Evolutionary conservation across 1,139 yeast species (phyloP), one percentile per base, ranked within the genome.

Genomic region (Zygosaccharomyces sapae): DNA sequence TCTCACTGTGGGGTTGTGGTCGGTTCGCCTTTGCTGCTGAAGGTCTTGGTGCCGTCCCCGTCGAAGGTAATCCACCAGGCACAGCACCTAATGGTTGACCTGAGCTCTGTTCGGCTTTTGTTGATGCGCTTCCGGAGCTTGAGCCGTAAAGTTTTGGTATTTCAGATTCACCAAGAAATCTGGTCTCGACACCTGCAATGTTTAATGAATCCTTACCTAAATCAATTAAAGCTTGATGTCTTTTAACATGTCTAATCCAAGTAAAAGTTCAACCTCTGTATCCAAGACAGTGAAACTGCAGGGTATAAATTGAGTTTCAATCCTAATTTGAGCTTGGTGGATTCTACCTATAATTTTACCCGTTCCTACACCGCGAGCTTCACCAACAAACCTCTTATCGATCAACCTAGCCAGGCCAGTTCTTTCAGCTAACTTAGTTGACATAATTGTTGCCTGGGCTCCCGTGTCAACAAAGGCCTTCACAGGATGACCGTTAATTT

Each of bases 391-490:
- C 52, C 97, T 73, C 51, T 70, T 80, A 63, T 92, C 99, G n/a
- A 92, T 80, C 46, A 89, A 70, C 55, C 85, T 79, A 20, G 81
- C 70, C 38, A 92, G 70, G 0, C 87, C 86, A 46, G 92, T 80
- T 48, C 73, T 71, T 54, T 83, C 85, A 0, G 95, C 96, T 55
- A 92, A 73, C 38, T 72, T 69, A 1, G 95, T 86, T 18, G 89
- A 81, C 64, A 83, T 84, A 43, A 90, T 83, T 0, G 98, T 89
- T 37, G 81, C 74, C 65, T 89, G 97, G 0, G 99, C 98, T 1
- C 99, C 98, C 0, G 97, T 81, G 64, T 92, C 99, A 8, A 92
- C 95, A 71, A 92, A 87, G 0, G 97, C 97, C 64, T 87, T 87
- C 6, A 89, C 86, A 20, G 82, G 80, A 43, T 76, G 75, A 0